These are phyloP conservation scores for Hymenoscyphus infarciens DNA, from an alignment of 2,329 filamentous ascomycete species.

Conservation along the genomic window DNA sequence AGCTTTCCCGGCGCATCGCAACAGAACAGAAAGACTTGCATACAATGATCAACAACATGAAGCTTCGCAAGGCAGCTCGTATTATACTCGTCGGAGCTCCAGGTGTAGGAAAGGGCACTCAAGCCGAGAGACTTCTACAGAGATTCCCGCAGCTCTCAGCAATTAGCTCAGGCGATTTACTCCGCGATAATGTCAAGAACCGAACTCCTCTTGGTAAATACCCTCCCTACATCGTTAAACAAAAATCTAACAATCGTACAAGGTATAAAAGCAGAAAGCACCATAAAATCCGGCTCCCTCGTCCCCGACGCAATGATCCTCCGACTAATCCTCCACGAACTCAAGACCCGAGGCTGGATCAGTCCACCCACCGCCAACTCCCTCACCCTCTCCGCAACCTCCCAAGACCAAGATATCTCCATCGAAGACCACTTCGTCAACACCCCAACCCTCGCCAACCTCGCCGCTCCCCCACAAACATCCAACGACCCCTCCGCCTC, in stretches of 20 bases:
- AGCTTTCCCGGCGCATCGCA: not conserved
- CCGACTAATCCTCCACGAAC: constrained; percentile 85
- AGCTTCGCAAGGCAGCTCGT: constrained; percentile 76
- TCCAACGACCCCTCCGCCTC: constrained; percentile 75
- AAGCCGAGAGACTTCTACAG: constrained; percentile 81
- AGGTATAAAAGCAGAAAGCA: constrained; percentile 88
- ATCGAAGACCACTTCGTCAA: constrained; percentile 30
- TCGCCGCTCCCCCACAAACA: constrained; percentile 41
- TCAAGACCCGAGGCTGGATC: constrained; percentile 83
- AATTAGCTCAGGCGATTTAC: constrained; percentile 89
- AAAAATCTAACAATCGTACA: constrained; percentile 15
- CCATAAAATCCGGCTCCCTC: constrained; percentile 84
- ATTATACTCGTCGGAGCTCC: constrained; percentile 94
- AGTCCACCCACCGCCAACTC: constrained; percentile 41
- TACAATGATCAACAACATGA: constrained; percentile 25
- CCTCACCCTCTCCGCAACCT: constrained; percentile 31
- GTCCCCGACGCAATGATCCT: constrained; percentile 90
- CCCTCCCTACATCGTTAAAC: constrained; percentile 10
- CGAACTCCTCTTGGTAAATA: constrained; percentile 75
- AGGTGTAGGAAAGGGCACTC: constrained; percentile 89
- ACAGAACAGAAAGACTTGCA: constrained; percentile 6
- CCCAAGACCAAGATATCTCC: constrained; percentile 37
- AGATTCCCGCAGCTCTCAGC: constrained; percentile 85
- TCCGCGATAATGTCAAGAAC: constrained; percentile 88
- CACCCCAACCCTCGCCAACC: constrained; percentile 33